Evolutionary conservation across 768 basidiomycete species (phyloP), one percentile per base, ranked within the genome.

Genomic region (Suillus paluster): DNA sequence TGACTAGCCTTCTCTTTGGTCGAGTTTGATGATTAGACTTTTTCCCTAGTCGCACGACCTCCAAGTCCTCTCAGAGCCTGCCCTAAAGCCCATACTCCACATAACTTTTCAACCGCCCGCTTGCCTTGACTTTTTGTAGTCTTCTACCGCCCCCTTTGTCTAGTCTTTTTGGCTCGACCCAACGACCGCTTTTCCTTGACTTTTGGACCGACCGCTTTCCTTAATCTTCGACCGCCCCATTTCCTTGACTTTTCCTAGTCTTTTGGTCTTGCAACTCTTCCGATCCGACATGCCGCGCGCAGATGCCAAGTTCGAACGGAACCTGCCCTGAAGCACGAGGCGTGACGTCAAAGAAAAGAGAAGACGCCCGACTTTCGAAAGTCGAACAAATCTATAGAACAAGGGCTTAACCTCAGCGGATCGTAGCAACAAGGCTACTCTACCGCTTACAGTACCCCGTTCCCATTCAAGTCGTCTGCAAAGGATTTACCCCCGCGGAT

Each of bases 391-490:
- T 86, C 84, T 84, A 77, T 85, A 83, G 83, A 83, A 86, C 84
- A 81, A 83, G 79, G 82, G 84, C 84, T 86, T 85, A 86, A 84
- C 84, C 86, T 87, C 85, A 86, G 86, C 81, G 80, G 86, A 86
- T 87, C 83, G 84, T 86, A 86, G 84, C 85, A 82, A 86, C 86
- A 86, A 86, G 86, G 84, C 86, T 87, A 86, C 85, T 86, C 85
- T 85, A 86, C 85, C 79, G 80, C 86, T 86, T 87, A 87, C 86
- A 86, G 84, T 84, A 86, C 85, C 83, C 85, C 79, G 83, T 85
- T 83, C 83, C 81, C 81, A 86, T 84, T 85, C 83, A 87, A 86
- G 86, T 87, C 84, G 84, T 88, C 86, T 87, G 84, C 86, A 87
- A 88, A 86, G 84, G 85, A 87, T 87, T 86, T 83, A 85, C 81